A percentile compares a stretch with the other conserved stretches of the same genome.
Conservation (phyloP, 306 rosid genomes). For the Inga oerstediana region DNA sequence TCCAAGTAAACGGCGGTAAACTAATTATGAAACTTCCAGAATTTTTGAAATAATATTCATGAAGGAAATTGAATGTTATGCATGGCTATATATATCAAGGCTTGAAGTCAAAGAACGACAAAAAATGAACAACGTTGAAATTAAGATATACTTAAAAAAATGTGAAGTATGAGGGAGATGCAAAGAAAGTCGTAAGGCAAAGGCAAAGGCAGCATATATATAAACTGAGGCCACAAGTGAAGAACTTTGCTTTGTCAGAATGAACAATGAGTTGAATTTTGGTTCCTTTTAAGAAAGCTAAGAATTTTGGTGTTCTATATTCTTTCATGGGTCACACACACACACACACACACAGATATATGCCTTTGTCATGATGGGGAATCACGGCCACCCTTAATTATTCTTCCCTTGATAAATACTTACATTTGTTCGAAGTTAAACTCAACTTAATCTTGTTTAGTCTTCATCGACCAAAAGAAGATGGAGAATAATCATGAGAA, state of each 20-base stretch:
- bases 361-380: neutral
- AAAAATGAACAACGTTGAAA: neutral
- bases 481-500: neutral
- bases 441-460: neutral
- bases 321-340: neutral
- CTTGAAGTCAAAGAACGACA: neutral
- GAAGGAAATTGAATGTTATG: neutral
- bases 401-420: neutral
- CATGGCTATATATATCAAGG: neutral
- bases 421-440: neutral
- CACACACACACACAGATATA: too few species aligned
- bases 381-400: neutral
- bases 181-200: neutral
- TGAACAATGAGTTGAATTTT: neutral
- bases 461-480: neutral
- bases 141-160: neutral
- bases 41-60: neutral
- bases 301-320: neutral
- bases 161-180: neutral
- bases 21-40: neutral
- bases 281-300: neutral
- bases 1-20: neutral
- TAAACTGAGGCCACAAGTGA: slow-evolving; percentile 18
- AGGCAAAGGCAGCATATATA: slow-evolving; percentile 3
- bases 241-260: slow-evolving; percentile 2